Conservation (phyloP, 2,329 filamentous ascomycete species). For the Fusarium hainanense region DNA sequence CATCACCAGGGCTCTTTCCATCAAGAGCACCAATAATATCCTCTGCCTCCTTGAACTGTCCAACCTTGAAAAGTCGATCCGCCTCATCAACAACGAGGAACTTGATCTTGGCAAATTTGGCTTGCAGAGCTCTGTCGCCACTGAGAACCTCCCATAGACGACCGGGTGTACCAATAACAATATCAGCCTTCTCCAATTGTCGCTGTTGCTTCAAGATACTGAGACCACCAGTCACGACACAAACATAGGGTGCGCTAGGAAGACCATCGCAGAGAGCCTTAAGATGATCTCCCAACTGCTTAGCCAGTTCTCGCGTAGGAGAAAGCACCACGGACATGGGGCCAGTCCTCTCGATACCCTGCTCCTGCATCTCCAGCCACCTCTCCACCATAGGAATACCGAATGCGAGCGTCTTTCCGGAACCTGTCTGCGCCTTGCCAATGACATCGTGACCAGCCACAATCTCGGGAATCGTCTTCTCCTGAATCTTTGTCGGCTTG, state of each 20-base stretch:
- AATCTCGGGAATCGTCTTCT: constrained; percentile 82
- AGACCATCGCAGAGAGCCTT: constrained; percentile 75
- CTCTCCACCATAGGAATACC: constrained; percentile 91
- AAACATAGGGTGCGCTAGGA: constrained; percentile 75
- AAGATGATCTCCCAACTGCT: constrained; percentile 89
- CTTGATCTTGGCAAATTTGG: constrained; percentile 76
- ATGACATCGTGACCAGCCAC: constrained; percentile 88
- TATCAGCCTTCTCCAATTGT: constrained; percentile 83
- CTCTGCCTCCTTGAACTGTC: constrained; percentile 93
- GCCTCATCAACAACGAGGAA: constrained; percentile 96
- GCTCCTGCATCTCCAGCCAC: constrained; percentile 69
- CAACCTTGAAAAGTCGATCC: constrained; percentile 89
- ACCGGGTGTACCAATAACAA: constrained; percentile 93
- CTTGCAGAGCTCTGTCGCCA: constrained; percentile 74
- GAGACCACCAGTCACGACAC: constrained; percentile 89
- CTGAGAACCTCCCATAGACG: constrained; percentile 94
- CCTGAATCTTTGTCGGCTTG: constrained; percentile 85
- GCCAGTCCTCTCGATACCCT: constrained; percentile 45
- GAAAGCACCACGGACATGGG: constrained; percentile 86
- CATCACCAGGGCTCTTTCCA: constrained; percentile 70
- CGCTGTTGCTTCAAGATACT: constrained; percentile 96
- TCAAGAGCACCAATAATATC: constrained; percentile 88
- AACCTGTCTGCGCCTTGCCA: constrained; percentile 95
- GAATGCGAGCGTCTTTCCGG: constrained; percentile 95
- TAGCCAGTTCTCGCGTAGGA: constrained; percentile 91